These are phyloP conservation scores for Primulina tabacum DNA, from an alignment of 257 asterid species.

Conservation along the genomic window DNA sequence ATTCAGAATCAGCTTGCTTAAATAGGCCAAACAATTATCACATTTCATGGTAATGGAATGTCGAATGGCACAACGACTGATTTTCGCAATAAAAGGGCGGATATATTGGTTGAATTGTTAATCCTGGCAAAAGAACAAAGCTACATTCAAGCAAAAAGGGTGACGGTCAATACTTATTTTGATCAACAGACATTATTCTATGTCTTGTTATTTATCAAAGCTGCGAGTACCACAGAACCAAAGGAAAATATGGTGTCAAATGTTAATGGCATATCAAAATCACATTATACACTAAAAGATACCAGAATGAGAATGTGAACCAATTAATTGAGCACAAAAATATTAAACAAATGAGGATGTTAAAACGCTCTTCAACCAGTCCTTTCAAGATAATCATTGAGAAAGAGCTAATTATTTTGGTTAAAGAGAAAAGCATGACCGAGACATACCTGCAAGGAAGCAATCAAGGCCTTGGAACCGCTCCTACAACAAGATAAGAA, in stretches of 20 bases:
- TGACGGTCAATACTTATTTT: too few relatives aligned
- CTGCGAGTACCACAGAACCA: too few relatives aligned
- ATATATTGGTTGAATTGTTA: too few relatives aligned
- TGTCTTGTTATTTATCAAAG: too few relatives aligned
- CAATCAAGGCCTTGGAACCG: slow-evolving; percentile 92
- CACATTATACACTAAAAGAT: background rate
- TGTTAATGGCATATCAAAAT: background rate
- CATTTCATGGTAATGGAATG: background rate
- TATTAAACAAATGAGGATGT: background rate
- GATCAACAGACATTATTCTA: too few relatives aligned
- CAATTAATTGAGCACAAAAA: background rate
- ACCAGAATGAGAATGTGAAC: background rate
- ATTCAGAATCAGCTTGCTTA: too few relatives aligned
- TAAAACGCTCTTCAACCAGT: background rate
- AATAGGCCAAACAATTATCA: background rate
- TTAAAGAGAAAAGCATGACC: background rate
- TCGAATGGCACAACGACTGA: background rate
- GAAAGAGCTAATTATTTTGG: background rate
- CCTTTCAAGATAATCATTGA: background rate
- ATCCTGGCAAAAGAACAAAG: too few relatives aligned
- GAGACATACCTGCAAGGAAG: slow-evolving; percentile 85
- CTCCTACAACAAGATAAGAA: slow-evolving; percentile 49
- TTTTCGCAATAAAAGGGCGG: background rate
- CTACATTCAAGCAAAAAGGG: too few relatives aligned
- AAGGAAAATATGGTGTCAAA: background rate